These are phyloP conservation scores for Fistulifera pelliculosa DNA, from an alignment of 108 stramenopile genomes.

Conservation along the genomic window DNA sequence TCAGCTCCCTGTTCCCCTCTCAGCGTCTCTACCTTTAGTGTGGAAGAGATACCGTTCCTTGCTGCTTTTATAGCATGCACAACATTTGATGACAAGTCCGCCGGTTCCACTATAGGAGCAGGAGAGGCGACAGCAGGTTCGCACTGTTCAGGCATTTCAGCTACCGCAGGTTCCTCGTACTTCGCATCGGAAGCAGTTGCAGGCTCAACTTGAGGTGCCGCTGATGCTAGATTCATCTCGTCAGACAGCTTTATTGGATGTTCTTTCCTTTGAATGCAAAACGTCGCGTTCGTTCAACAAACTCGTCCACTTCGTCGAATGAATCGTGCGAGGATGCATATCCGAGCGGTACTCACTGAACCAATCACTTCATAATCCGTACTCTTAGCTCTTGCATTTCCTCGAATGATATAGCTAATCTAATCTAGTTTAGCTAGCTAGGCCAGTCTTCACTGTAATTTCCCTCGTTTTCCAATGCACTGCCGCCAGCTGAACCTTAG, in stretches of 20 bases:
- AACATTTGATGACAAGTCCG: constrained; percentile 5
- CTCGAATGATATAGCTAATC: no score
- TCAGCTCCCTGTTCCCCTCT: constrained; percentile 19
- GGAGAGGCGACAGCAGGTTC: constrained; percentile 20
- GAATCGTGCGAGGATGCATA: no score
- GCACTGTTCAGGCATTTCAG: not conserved
- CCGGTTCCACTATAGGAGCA: constrained; percentile 18
- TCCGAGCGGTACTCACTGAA: no score
- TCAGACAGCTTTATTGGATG: not conserved
- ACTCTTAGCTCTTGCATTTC: no score
- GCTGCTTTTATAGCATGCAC: not conserved
- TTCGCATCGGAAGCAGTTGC: constrained; percentile 22
- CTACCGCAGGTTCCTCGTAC: constrained; percentile 10
- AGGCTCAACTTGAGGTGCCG: constrained; percentile 49
- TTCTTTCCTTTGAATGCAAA: no score
- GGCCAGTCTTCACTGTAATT: no score
- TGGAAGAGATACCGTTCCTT: constrained; percentile 9
- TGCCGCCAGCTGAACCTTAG: no score
- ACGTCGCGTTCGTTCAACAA: no score
- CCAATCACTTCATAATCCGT: no score
- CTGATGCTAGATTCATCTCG: constrained; percentile 25
- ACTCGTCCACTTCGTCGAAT: no score
- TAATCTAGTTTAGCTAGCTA: no score
- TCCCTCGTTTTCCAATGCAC: no score
- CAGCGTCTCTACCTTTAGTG: constrained; percentile 25